A percentile compares a stretch with the other conserved stretches of the same genome.
Conservation (phyloP, 257 asterid genomes). For the Nemophila menziesii region DNA sequence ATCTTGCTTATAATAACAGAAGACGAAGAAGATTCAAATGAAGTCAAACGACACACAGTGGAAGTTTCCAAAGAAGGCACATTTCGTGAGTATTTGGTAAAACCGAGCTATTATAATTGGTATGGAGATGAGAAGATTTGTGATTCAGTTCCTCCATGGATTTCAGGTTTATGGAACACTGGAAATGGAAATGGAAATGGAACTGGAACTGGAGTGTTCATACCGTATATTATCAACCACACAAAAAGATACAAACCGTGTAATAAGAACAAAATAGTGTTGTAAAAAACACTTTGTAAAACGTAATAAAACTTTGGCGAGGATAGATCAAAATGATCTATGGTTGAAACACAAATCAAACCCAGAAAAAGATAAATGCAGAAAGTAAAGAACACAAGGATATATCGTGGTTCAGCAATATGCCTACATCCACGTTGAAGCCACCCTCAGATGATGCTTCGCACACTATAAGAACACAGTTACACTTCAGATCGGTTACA, state of each 20-base stretch:
- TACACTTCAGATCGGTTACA: too few relatives aligned
- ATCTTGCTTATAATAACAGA: slow-evolving; percentile 45
- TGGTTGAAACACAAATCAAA: too few relatives aligned
- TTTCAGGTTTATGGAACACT: slow-evolving; percentile 42
- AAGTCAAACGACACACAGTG: slow-evolving; percentile 8
- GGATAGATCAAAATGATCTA: too few relatives aligned
- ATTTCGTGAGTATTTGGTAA: slow-evolving; percentile 3
- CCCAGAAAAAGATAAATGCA: too few relatives aligned
- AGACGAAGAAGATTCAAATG: slow-evolving; percentile 19
- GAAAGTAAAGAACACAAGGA: too few relatives aligned
- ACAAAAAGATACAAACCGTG: slow-evolving; percentile 37
- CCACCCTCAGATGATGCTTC: too few relatives aligned
- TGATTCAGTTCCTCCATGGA: slow-evolving; percentile 39
- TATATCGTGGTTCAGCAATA: too few relatives aligned
- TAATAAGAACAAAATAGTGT: too few relatives aligned
- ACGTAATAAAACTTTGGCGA: too few relatives aligned
- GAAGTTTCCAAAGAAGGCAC: not conserved
- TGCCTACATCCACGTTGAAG: too few relatives aligned
- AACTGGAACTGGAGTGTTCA: slow-evolving; percentile 79
- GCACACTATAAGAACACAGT: too few relatives aligned
- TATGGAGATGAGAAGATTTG: slow-evolving; percentile 24
- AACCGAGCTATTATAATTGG: slow-evolving; percentile 35
- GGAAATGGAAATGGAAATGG: slow-evolving; percentile 70
- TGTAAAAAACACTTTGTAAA: too few relatives aligned
- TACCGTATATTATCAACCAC: slow-evolving; percentile 45